phyloP scores from a whole-genome alignment of 192 early-diverging fungal species.

The Podila verticillata region DNA sequence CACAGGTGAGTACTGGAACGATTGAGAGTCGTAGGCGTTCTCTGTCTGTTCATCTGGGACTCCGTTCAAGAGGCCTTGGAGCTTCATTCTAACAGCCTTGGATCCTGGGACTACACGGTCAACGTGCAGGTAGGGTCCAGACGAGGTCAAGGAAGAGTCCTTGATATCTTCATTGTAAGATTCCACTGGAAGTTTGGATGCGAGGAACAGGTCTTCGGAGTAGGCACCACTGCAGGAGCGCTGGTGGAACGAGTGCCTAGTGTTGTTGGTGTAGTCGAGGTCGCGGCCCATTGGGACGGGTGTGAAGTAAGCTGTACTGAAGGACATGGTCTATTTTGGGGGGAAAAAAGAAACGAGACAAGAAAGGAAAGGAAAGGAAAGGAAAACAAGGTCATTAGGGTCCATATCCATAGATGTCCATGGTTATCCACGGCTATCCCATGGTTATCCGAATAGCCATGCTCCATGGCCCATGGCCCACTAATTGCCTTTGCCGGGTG shows the following conservation, averaged over 20 bases:
- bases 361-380: too few species aligned
- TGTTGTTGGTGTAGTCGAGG: slow-evolving; percentile 18
- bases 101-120: slow-evolving; percentile 25
- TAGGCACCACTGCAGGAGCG: slow-evolving; percentile 26
- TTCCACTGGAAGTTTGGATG: slow-evolving; percentile 32
- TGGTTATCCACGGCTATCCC: too few species aligned
- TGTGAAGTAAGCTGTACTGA: slow-evolving; percentile 36
- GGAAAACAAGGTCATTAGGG: too few species aligned
- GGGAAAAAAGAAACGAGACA: background rate
- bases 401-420: too few species aligned
- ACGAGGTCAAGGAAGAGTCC: slow-evolving; percentile 10
- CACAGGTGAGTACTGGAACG: slow-evolving; percentile 31
- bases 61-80: slow-evolving; percentile 37
- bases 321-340: slow-evolving; percentile 19
- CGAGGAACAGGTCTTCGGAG: slow-evolving; percentile 29
- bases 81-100: slow-evolving; percentile 41
- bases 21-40: slow-evolving; percentile 21
- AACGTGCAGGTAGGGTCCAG: slow-evolving; percentile 35
- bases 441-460: too few species aligned
- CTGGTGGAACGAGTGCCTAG: slow-evolving; percentile 21
- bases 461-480: too few species aligned
- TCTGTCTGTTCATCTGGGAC: slow-evolving; percentile 6
- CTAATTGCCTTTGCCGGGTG: background rate
- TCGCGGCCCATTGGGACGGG: slow-evolving; percentile 38
- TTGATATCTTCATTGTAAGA: slow-evolving; percentile 37